A percentile compares a stretch with the other conserved stretches of the same genome.
Conservation (phyloP, 2,329 filamentous ascomycete species). For the Exutisphaerella laricina region DNA sequence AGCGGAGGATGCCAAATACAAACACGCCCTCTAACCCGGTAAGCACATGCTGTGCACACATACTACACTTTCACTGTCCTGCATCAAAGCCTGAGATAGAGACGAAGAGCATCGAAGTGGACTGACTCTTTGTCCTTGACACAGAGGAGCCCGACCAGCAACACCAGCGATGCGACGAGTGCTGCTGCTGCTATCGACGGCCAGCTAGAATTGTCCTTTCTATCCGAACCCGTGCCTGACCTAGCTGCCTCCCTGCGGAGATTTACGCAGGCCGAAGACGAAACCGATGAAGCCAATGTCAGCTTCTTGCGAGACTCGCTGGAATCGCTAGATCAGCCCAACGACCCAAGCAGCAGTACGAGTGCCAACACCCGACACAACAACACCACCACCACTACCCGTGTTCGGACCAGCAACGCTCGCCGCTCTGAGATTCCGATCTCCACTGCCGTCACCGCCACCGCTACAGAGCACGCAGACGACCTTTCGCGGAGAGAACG, state of each 20-base stretch:
- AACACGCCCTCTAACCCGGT: constrained; percentile 2
- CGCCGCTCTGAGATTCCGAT: neutral
- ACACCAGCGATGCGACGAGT: no score
- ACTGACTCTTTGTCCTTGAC: neutral
- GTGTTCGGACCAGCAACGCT: no score
- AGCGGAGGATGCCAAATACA: neutral
- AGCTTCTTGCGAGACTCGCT: constrained; percentile 45
- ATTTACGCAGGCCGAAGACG: constrained; percentile 35
- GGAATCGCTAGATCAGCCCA: constrained; percentile 28
- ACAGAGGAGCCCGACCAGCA: constrained; percentile 4
- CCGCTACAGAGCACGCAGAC: constrained; percentile 28
- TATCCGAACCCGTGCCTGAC: constrained; percentile 47
- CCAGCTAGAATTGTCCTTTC: no score
- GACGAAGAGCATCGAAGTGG: no score
- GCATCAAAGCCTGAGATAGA: no score
- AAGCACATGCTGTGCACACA: neutral
- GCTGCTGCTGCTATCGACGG: no score
- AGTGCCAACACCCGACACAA: no score
- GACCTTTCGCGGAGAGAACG: constrained; percentile 39
- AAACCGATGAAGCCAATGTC: constrained; percentile 44
- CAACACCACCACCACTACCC: no score
- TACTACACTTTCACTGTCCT: neutral
- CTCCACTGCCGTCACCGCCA: no score
- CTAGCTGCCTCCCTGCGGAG: constrained; percentile 48
- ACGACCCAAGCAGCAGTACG: neutral